These are phyloP conservation scores for Diaporthe capsici DNA, from an alignment of 2,329 filamentous ascomycete genomes.

Conservation along the genomic window DNA sequence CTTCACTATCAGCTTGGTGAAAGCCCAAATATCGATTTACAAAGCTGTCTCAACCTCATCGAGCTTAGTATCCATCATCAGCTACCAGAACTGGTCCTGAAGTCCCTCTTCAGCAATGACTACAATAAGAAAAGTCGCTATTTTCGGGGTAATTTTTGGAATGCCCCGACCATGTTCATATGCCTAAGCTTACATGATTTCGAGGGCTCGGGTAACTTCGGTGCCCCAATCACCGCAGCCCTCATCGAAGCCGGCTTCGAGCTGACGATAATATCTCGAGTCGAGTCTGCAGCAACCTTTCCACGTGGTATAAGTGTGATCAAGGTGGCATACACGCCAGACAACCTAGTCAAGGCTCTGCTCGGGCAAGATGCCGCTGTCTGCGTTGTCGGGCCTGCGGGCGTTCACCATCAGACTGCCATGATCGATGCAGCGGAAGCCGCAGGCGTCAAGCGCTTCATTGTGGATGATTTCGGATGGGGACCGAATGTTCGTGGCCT, in stretches of 20 bases:
- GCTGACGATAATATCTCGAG: constrained; percentile 53
- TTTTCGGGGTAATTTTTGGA: constrained; percentile 52
- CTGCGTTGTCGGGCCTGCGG: constrained; percentile 46
- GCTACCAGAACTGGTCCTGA: neutral
- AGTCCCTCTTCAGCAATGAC: constrained; percentile 18
- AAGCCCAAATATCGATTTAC: no score
- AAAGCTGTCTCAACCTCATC: neutral
- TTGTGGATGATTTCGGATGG: constrained; percentile 47
- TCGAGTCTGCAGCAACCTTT: constrained; percentile 44
- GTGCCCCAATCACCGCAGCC: constrained; percentile 44
- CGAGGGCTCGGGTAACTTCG: constrained; percentile 52
- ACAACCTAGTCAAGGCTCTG: constrained; percentile 45
- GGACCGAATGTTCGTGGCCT: constrained; percentile 43
- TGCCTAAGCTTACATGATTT: neutral
- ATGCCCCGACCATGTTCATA: neutral
- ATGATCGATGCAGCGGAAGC: constrained; percentile 50
- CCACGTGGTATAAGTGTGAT: constrained; percentile 44
- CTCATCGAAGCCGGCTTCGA: constrained; percentile 49
- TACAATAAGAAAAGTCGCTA: constrained; percentile 54
- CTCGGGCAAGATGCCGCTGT: constrained; percentile 49
- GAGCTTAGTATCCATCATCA: neutral
- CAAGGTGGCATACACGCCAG: constrained; percentile 38
- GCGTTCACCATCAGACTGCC: constrained; percentile 41
- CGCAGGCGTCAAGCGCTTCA: constrained; percentile 50
- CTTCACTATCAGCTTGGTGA: neutral